These are phyloP conservation scores for Lycium ferocissimum DNA, from an alignment of 257 asterid genomes.

Conservation along the genomic window DNA sequence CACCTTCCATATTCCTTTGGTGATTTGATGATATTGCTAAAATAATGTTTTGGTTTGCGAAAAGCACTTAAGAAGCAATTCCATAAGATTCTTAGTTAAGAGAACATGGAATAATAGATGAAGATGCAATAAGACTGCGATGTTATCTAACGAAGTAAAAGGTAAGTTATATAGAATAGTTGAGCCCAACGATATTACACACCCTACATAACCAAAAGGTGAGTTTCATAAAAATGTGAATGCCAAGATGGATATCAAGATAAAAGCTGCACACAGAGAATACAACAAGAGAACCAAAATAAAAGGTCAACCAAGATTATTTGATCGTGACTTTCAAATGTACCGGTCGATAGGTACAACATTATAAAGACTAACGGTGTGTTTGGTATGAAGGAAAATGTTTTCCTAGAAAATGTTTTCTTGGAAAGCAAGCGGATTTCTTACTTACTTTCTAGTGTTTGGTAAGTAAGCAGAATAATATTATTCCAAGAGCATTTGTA, in stretches of 20 bases:
- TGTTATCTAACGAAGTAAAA: neutral
- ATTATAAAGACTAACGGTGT: neutral
- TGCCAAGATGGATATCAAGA: conserved; percentile 7
- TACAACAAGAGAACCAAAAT: neutral
- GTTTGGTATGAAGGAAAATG: no score
- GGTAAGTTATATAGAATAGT: neutral
- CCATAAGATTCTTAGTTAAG: conserved; percentile 17
- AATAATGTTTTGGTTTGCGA: neutral
- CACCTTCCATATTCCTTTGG: neutral
- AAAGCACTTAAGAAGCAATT: conserved; percentile 9
- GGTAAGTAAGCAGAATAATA: no score
- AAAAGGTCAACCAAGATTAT: neutral
- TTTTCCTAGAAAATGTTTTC: no score
- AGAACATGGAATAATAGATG: conserved; percentile 14
- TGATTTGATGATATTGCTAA: neutral
- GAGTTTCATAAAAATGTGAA: neutral
- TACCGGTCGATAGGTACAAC: neutral
- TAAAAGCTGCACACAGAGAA: neutral
- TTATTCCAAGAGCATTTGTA: no score
- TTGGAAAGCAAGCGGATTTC: no score
- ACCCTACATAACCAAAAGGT: neutral
- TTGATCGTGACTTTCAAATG: conserved; percentile 17
- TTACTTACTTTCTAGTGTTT: no score
- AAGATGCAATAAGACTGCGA: neutral
- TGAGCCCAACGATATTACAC: neutral